These are phyloP conservation scores for Suillus americanus DNA, from an alignment of 768 basidiomycete species.

Conservation along the genomic window DNA sequence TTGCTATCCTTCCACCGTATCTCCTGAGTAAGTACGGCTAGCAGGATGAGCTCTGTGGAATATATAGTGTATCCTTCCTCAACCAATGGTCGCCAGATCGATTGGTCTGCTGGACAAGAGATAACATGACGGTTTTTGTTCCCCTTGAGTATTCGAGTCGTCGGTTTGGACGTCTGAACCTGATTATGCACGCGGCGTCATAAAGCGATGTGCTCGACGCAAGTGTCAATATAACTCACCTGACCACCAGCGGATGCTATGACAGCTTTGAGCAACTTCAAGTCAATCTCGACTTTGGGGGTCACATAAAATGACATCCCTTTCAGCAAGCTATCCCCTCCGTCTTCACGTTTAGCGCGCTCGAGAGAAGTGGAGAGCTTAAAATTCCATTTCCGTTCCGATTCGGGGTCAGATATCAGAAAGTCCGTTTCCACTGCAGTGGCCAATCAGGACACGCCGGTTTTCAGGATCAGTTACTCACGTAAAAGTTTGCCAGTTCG, in stretches of 20 bases:
- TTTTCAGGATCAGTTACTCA: slow-evolving; percentile 36
- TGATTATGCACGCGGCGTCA: slow-evolving; percentile 15
- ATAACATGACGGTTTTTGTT: slow-evolving; percentile 57
- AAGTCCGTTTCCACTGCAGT: slow-evolving; percentile 62
- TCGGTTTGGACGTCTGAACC: slow-evolving; percentile 51
- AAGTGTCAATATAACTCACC: slow-evolving; percentile 37
- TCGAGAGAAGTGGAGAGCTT: slow-evolving; percentile 58
- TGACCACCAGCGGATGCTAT: slow-evolving; percentile 70
- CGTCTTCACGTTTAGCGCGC: slow-evolving; percentile 48
- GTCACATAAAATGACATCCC: slow-evolving; percentile 77
- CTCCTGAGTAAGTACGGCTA: slow-evolving; percentile 62
- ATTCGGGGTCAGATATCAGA: slow-evolving; percentile 54
- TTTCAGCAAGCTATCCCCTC: slow-evolving; percentile 54
- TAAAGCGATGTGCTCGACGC: neutral
- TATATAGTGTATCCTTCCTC: slow-evolving; percentile 58
- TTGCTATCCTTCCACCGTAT: slow-evolving; percentile 57
- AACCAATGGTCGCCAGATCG: slow-evolving; percentile 65
- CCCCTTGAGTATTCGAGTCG: slow-evolving; percentile 51
- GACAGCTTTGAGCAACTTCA: slow-evolving; percentile 65
- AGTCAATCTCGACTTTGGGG: slow-evolving; percentile 56
- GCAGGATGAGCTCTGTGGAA: slow-evolving; percentile 65
- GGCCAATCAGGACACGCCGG: neutral
- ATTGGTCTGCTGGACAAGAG: slow-evolving; percentile 61
- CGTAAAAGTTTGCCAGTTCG: slow-evolving; percentile 59
- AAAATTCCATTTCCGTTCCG: slow-evolving; percentile 69